phyloP scores from a whole-genome alignment of 164 flowering plant species.

The Aristolochia contorta region DNA sequence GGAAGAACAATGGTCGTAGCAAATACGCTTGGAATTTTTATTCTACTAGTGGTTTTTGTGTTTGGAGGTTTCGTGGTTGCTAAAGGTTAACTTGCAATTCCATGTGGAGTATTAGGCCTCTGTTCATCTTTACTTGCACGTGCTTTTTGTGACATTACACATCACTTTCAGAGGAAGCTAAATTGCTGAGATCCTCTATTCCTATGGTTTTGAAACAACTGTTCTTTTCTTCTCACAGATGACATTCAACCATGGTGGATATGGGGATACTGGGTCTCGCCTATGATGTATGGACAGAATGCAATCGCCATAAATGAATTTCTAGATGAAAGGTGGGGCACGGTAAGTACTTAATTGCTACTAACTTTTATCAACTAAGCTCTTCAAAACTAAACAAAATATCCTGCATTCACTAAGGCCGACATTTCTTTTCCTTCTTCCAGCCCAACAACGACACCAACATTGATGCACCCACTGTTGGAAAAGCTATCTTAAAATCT shows the following conservation, averaged over 20 bases:
- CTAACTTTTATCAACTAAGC: not conserved
- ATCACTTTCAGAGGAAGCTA: too few relatives aligned
- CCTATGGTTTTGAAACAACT: not conserved
- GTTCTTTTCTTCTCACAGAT: constrained; percentile 21
- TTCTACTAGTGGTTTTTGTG: constrained; percentile 39
- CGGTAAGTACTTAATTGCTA: constrained; percentile 16
- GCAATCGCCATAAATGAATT: constrained; percentile 50
- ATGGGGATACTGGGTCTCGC: constrained; percentile 20
- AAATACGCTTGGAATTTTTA: constrained; percentile 36
- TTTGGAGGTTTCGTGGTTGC: constrained; percentile 57
- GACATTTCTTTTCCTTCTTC: not conserved
- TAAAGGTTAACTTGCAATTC: constrained; percentile 28
- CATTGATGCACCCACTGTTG: constrained; percentile 33
- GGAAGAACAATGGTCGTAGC: constrained; percentile 43
- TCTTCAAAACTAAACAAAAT: not conserved
- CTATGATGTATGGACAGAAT: constrained; percentile 43
- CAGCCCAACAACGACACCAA: constrained; percentile 34
- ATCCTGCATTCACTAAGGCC: not conserved
- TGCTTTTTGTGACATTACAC: too few relatives aligned
- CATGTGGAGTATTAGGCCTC: not conserved
- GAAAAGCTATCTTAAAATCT: constrained; percentile 35
- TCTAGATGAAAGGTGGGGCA: constrained; percentile 49
- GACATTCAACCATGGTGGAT: constrained; percentile 42
- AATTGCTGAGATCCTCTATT: not conserved
- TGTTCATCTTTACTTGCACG: too few relatives aligned